Evolutionary conservation across 1,284 basidiomycete species (phyloP), one percentile per base, ranked within the genome.

Genomic region (Sutorius eximius): DNA sequence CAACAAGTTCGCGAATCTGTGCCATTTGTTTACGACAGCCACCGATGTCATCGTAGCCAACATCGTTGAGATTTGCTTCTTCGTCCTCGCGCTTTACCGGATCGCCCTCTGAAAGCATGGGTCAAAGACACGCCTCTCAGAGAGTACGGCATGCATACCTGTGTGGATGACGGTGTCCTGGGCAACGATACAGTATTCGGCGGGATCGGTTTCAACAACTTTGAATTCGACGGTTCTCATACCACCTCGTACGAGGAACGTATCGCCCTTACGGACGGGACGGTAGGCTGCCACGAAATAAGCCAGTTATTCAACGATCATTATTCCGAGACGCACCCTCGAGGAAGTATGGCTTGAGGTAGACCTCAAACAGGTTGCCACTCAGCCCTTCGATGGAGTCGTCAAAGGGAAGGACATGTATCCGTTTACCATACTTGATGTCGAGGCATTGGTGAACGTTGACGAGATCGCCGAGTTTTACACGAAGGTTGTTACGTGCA

Each of bases 161-260:
- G 91, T 95, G 75, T 96, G 94, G 61, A 97, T 95, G 49, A 97
- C 94, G 0, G 95, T 98, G 67, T 97, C 95, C 73, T 96, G 95
- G 0, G 95, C 95, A 30, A 98, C 94, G 61, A 98, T 98, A 77
- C 95, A 97, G 76, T 90, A 97, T 69, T 98, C 95, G 37, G 94
- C 83, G 0, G 95, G 95, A 72, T 97, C 95, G 36, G 91, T 94
- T 73, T 96, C 93, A 63, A 96, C 87, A 55, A 97, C 94, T 76
- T 99, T 99, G 83, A 99, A 99, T 76, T 99, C 97, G 43, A 99
- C 97, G 48, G 94, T 95, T 62, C 95, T 81, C 91, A 95, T 95
- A 57, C 94, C 96, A 66, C 96, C 97, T 61, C 96, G 91, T 59
- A 98, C 95, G 53, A 98, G 89, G 87, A 99, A 99, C 12, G 96